Conservation (phyloP, 208 protist species). For the Strigomonas culicis region DNA sequence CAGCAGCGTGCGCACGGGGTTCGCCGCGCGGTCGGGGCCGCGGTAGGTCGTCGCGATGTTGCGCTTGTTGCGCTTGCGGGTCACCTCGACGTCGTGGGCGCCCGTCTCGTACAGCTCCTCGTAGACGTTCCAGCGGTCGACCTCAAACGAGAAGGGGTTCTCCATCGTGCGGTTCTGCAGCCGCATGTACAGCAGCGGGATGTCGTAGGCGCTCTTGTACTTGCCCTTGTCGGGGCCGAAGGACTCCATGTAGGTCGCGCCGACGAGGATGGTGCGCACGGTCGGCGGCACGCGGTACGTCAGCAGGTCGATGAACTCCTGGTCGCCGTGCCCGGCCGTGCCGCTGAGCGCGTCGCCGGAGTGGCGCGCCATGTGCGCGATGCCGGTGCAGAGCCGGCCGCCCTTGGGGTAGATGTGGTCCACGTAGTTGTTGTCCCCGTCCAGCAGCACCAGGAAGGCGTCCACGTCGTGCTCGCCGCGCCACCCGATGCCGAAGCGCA, state of each 20-base stretch:
- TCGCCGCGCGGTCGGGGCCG: conserved; percentile 20
- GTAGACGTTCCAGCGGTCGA: conserved; percentile 68
- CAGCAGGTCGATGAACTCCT: conserved; percentile 73
- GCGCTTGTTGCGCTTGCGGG: conserved; percentile 6
- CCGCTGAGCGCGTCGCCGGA: conserved; percentile 64
- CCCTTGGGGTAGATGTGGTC: conserved; percentile 70
- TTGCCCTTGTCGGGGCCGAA: conserved; percentile 24
- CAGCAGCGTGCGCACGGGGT: conserved; percentile 49
- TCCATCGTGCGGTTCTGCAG: conserved; percentile 72
- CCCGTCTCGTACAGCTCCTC: conserved; percentile 19
- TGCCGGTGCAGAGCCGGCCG: conserved; percentile 35
- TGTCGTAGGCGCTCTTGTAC: conserved; percentile 42
- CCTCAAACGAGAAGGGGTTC: conserved; percentile 56
- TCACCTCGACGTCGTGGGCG: conserved; percentile 15
- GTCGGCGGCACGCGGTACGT: conserved; percentile 50
- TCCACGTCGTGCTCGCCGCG: conserved; percentile 73
- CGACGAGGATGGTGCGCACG: conserved; percentile 56
- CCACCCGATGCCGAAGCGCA: conserved; percentile 84
- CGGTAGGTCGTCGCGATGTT: conserved; percentile 15
- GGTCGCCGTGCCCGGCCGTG: conserved; percentile 39
- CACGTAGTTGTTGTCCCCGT: conserved; percentile 65
- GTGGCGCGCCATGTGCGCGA: conserved; percentile 44
- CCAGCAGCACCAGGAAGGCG: conserved; percentile 73
- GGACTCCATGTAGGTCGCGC: conserved; percentile 51
- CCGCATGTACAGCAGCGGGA: conserved; percentile 65